These are phyloP conservation scores for Aspergillus diversus DNA, from an alignment of 495 filamentous ascomycete species.

Conservation along the genomic window DNA sequence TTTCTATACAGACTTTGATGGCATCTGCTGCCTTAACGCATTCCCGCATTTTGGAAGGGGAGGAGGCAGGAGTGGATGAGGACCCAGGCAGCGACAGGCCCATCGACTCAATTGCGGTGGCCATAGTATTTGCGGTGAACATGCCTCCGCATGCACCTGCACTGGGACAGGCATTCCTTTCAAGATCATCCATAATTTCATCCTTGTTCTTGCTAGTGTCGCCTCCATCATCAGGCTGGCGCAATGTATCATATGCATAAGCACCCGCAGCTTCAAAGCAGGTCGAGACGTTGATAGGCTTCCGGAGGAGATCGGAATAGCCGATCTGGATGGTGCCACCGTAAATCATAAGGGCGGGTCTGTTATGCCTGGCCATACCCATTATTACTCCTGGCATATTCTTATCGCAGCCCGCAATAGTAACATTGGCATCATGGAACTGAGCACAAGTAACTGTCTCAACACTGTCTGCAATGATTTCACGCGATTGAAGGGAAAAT, in stretches of 20 bases:
- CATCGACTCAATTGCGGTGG: conserved; percentile 94
- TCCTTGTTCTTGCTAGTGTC: conserved; percentile 65
- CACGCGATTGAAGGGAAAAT: conserved; percentile 92
- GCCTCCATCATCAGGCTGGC: conserved; percentile 58
- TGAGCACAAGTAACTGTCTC: conserved; percentile 89
- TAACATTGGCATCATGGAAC: conserved; percentile 91
- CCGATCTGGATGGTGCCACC: conserved; percentile 90
- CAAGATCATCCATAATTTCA: conserved; percentile 86
- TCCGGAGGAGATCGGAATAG: conserved; percentile 74
- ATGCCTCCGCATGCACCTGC: conserved; percentile 95
- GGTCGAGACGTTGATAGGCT: conserved; percentile 84
- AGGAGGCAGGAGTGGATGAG: conserved; percentile 84
- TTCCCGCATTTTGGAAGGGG: conserved; percentile 89
- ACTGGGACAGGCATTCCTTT: conserved; percentile 84
- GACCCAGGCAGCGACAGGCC: conserved; percentile 88
- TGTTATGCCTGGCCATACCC: conserved; percentile 87
- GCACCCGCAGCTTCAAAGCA: conserved; percentile 93
- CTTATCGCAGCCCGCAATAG: conserved; percentile 96
- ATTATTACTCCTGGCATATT: conserved; percentile 95
- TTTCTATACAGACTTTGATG: conserved; percentile 84
- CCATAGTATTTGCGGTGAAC: conserved; percentile 99
- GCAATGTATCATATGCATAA: conserved; percentile 73
- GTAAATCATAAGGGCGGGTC: conserved; percentile 83
- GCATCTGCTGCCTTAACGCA: conserved; percentile 85
- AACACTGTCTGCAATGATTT: conserved; percentile 94